A percentile compares a stretch with the other conserved stretches of the same genome.
Conservation (phyloP, 2,329 filamentous ascomycete species). For the Tetracladium maxilliforme region DNA sequence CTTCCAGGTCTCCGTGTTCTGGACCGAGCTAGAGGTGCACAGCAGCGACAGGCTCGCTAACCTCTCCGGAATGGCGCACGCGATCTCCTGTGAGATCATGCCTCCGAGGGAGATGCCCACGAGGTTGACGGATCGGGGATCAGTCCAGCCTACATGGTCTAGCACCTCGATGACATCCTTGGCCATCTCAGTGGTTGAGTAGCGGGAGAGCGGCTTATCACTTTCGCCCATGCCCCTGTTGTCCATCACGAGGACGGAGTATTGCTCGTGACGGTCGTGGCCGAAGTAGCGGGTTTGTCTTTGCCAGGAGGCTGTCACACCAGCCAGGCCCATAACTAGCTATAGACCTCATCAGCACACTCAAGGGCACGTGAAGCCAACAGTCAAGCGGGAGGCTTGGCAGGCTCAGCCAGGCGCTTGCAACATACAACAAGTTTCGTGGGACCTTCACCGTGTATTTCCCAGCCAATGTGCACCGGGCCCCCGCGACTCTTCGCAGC, state of each 20-base stretch:
- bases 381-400: conserved; percentile 1
- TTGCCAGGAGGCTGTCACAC: conserved; percentile 57
- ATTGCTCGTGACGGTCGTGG: conserved; percentile 50
- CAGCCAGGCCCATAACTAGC: conserved; percentile 73
- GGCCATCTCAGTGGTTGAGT: conserved; percentile 78
- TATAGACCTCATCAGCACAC: conserved; percentile 17
- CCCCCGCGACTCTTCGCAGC: conserved; percentile 61
- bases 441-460: conserved; percentile 64
- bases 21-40: conserved; percentile 44
- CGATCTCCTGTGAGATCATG: conserved; percentile 82
- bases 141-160: conserved; percentile 54
- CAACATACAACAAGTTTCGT: conserved; percentile 56
- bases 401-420: background rate
- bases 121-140: conserved; percentile 32
- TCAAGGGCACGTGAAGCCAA: conserved; percentile 1
- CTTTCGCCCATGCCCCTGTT: conserved; percentile 75
- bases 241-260: conserved; percentile 65
- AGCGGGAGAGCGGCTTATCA: conserved; percentile 62
- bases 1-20: conserved; percentile 44
- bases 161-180: conserved; percentile 58
- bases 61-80: no score
- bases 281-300: conserved; percentile 73
- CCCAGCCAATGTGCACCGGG: conserved; percentile 63
- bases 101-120: conserved; percentile 75
- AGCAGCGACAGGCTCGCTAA: conserved; percentile 42